These are phyloP conservation scores for Arthrobotrys megalospora DNA, from an alignment of 2,329 filamentous ascomycete species.

Conservation along the genomic window DNA sequence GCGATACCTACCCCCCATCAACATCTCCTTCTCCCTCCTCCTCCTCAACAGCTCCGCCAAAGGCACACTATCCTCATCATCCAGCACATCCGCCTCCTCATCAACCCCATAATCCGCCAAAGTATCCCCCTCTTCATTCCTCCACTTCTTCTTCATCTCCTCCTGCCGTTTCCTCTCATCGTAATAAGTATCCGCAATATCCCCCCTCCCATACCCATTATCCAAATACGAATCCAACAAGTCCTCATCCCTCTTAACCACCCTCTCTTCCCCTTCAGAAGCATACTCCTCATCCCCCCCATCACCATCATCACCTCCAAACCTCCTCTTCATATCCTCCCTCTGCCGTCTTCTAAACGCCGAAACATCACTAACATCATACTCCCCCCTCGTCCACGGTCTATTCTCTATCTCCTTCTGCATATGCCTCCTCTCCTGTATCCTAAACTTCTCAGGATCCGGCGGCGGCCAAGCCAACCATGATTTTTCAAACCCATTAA, in stretches of 20 bases:
- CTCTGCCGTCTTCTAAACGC: constrained; percentile 72
- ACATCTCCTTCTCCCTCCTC: constrained; percentile 66
- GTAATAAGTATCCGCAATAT: constrained; percentile 45
- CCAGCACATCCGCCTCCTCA: constrained; percentile 76
- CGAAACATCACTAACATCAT: constrained; percentile 67
- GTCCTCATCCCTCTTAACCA: constrained; percentile 65
- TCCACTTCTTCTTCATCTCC: constrained; percentile 75
- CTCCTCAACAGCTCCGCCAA: constrained; percentile 77
- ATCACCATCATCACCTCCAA: constrained; percentile 41
- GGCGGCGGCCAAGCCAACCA: constrained; percentile 75
- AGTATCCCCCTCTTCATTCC: constrained; percentile 81
- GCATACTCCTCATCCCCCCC: constrained; percentile 55
- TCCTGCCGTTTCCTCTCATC: constrained; percentile 63
- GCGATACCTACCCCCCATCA: constrained; percentile 20
- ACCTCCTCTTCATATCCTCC: constrained; percentile 70
- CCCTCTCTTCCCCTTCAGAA: constrained; percentile 35
- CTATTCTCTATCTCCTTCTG: constrained; percentile 35
- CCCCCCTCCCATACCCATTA: constrained; percentile 58
- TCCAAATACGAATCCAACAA: constrained; percentile 62
- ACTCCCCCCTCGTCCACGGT: constrained; percentile 52
- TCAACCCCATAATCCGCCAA: constrained; percentile 85
- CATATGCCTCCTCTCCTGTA: constrained; percentile 63
- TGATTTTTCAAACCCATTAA: constrained; percentile 82
- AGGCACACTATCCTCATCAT: constrained; percentile 77
- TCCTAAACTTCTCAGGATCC: constrained; percentile 74